Base-by-base conservation (phyloP, 1,284 basidiomycete genomes). In the Ustilago bromivora region DNA sequence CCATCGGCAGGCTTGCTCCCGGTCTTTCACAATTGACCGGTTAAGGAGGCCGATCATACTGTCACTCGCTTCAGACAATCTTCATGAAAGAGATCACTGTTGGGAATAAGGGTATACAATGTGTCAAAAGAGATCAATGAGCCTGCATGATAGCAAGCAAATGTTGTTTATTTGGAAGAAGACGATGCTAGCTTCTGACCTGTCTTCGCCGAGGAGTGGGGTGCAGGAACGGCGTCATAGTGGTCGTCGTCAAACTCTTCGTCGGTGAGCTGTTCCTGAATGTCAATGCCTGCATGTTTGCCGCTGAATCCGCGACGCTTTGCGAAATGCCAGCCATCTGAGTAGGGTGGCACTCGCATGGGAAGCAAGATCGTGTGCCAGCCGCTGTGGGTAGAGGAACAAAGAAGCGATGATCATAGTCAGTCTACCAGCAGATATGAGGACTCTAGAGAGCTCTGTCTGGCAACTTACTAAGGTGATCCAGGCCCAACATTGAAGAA, bases 401-500 rank as follows among this genome's bases (percentile, higher is more conserved):
- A 34, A 15, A 51, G 2, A 41, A 41, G 31, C 28, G 19, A 19
- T 15, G 17, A 59, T 19, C 11, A 17, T 12, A 6, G 40, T 41
- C 13, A 41, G 40, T 41, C 40, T 2, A 13, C 40, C 17, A 17
- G 23, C 23, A 28, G 23, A 4, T 41, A 12, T 11, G 19, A 46
- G 12, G 8, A 41, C 46, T 31, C 4, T 15, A 23, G 38, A 49
- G 31, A 15, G 17, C 49, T 23, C 7, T 19, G 38, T 9, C 23
- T 28, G 32, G 8, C 8, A 36, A 47, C 53, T 51, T 54, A 62
- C 59, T 73, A 61, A 7, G 73, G 57, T 32, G 81, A 78, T 7
- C 71, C 89, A 15, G 89, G 88, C 12, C 94, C 93, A 38, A 96
- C 82, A 81, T 98, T 97, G 88, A 98, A 98, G 86, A 97, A 97